These are phyloP conservation scores for Phalaenopsis hybrid DNA, from an alignment of 116 monocot species.

Conservation along the genomic window DNA sequence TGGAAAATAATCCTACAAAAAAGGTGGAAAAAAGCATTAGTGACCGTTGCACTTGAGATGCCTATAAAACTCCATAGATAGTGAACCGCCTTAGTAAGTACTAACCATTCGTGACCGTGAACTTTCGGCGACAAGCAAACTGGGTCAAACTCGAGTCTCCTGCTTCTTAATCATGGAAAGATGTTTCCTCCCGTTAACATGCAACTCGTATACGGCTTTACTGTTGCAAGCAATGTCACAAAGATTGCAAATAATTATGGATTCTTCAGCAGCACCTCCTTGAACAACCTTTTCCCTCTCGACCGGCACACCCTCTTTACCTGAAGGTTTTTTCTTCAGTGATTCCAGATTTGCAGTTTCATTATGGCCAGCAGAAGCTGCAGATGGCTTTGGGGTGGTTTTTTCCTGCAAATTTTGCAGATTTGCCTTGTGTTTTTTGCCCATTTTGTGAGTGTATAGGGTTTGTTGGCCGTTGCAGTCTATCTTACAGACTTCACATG, in stretches of 20 bases:
- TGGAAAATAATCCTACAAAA: too few species aligned
- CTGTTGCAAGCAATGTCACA: constrained; percentile 44
- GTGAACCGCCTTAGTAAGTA: too few species aligned
- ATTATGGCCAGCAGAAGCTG: background rate
- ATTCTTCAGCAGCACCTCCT: constrained; percentile 22
- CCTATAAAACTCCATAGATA: too few species aligned
- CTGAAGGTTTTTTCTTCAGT: background rate
- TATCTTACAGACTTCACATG: constrained; percentile 46
- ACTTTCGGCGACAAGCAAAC: background rate
- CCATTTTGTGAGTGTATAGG: constrained; percentile 28
- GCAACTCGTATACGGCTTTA: constrained; percentile 29
- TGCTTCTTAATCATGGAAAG: constrained; percentile 36
- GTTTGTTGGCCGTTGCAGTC: constrained; percentile 34
- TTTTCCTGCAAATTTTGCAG: constrained; percentile 18
- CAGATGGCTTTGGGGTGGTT: constrained; percentile 10
- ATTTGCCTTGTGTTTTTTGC: constrained; percentile 36
- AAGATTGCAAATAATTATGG: constrained; percentile 9
- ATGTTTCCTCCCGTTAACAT: constrained; percentile 49
- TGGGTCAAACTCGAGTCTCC: background rate
- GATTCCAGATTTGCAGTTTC: constrained; percentile 1
- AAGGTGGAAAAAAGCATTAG: too few species aligned
- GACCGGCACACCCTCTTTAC: constrained; percentile 22
- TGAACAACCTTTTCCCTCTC: constrained; percentile 33
- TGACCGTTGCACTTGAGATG: too few species aligned
- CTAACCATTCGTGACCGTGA: too few species aligned